Percentiles rank a stretch among this genome's conserved stretches.
phyloP scores from a whole-genome alignment of 805 yeast species.

The Candida oleophila region DNA sequence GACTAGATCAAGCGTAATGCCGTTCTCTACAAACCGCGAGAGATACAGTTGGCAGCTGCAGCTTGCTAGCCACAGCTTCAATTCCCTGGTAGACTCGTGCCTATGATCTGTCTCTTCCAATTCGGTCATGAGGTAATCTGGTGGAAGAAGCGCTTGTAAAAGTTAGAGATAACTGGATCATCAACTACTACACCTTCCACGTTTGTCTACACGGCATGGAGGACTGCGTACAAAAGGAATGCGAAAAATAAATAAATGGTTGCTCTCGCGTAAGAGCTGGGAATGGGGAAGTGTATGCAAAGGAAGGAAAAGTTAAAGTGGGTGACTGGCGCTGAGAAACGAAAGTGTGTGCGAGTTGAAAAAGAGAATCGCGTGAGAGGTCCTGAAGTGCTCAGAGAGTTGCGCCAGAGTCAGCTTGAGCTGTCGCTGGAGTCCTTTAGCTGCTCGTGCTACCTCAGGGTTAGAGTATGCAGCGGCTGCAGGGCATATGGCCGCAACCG shows the following conservation, averaged over 20 bases:
- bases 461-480: no score
- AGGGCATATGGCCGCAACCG: no score
- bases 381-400: no score
- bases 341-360: no score
- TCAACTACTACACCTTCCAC: no score
- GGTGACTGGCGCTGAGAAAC: background rate
- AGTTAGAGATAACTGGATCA: no score
- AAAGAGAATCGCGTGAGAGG: no score
- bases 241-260: background rate
- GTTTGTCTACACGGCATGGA: background rate
- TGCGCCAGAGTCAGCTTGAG: no score
- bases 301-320: background rate
- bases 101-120: background rate
- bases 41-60: slow-evolving; percentile 35
- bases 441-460: no score
- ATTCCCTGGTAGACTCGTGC: slow-evolving; percentile 17
- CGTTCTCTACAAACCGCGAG: slow-evolving; percentile 43
- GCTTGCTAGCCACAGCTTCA: slow-evolving; percentile 37
- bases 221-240: background rate
- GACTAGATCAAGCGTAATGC: slow-evolving; percentile 55
- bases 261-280: background rate
- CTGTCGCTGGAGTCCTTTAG: no score
- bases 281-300: background rate
- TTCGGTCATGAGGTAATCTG: slow-evolving; percentile 2
- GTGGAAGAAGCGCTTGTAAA: background rate